phyloP scores from a whole-genome alignment of 2,329 filamentous ascomycete species.

The Diatrype stigma region DNA sequence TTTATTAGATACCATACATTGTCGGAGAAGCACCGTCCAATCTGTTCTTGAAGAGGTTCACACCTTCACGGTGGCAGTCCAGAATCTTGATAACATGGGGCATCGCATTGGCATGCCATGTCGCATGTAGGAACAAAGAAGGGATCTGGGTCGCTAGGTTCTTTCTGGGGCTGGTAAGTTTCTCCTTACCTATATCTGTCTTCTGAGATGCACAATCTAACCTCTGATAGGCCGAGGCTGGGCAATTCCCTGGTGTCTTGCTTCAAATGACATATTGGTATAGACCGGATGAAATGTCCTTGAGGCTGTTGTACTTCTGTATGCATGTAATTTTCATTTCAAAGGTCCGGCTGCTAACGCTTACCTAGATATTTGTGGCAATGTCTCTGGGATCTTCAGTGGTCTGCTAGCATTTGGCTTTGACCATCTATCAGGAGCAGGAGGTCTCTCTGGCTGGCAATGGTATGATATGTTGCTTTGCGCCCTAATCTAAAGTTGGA shows the following conservation, averaged over 20 bases:
- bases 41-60: slow-evolving; percentile 34
- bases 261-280: slow-evolving; percentile 45
- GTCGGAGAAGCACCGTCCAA: slow-evolving; percentile 37
- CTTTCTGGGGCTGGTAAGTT: slow-evolving; percentile 31
- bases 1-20: slow-evolving; percentile 32
- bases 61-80: slow-evolving; percentile 36
- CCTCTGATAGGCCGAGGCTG: slow-evolving; percentile 29
- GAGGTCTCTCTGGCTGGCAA: slow-evolving; percentile 32
- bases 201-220: slow-evolving; percentile 24
- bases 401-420: slow-evolving; percentile 41
- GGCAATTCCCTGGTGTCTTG: slow-evolving; percentile 38
- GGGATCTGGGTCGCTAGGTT: slow-evolving; percentile 35
- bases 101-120: slow-evolving; percentile 29
- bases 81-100: slow-evolving; percentile 39
- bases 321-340: slow-evolving; percentile 6
- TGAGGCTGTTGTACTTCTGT: slow-evolving; percentile 43
- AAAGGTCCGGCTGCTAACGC: slow-evolving; percentile 1
- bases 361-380: slow-evolving; percentile 34
- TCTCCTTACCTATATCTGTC: slow-evolving; percentile 13
- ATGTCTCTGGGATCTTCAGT: slow-evolving; percentile 36
- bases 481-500: too few species aligned
- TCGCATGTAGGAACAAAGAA: slow-evolving; percentile 32
- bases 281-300: slow-evolving; percentile 42
- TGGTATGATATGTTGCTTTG: slow-evolving; percentile 20
- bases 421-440: slow-evolving; percentile 31